phyloP scores from a whole-genome alignment of 2,329 filamentous ascomycete species.

The Nemania diffusa region DNA sequence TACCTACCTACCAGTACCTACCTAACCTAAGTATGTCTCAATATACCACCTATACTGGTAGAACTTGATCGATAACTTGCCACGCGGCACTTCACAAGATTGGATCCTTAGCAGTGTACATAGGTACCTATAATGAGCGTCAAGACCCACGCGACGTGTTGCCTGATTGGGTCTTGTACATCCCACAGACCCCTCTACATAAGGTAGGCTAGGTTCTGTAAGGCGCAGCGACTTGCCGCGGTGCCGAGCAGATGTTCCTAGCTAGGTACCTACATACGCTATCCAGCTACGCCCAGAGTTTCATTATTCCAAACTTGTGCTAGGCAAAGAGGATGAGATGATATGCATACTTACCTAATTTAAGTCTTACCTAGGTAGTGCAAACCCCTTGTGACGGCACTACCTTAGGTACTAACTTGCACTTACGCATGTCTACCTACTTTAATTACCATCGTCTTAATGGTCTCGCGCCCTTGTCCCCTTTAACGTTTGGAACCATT shows the following conservation, averaged over 20 bases:
- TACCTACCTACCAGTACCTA: too few relatives aligned
- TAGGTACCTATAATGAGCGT: neutral
- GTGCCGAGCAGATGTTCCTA: too few relatives aligned
- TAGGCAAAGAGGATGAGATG: neutral
- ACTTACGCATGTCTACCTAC: neutral
- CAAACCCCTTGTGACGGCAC: too few relatives aligned
- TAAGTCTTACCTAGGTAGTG: neutral
- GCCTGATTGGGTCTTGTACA: constrained; percentile 34
- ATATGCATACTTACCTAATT: too few relatives aligned
- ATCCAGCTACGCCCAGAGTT: neutral
- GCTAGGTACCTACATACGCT: neutral
- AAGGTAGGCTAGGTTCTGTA: too few relatives aligned
- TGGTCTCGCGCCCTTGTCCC: neutral
- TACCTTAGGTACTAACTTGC: too few relatives aligned
- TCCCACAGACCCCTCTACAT: too few relatives aligned
- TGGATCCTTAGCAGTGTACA: neutral
- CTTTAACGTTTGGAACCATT: neutral
- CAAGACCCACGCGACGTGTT: constrained; percentile 43
- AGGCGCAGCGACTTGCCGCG: too few relatives aligned
- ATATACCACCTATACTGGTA: too few relatives aligned
- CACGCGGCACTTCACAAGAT: constrained; percentile 26
- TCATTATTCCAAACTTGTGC: neutral
- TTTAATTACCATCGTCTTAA: neutral
- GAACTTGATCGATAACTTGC: constrained; percentile 1
- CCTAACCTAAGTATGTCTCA: too few relatives aligned